These are phyloP conservation scores for Vishniacozyma victoriae DNA, from an alignment of 768 basidiomycete genomes.

Conservation along the genomic window DNA sequence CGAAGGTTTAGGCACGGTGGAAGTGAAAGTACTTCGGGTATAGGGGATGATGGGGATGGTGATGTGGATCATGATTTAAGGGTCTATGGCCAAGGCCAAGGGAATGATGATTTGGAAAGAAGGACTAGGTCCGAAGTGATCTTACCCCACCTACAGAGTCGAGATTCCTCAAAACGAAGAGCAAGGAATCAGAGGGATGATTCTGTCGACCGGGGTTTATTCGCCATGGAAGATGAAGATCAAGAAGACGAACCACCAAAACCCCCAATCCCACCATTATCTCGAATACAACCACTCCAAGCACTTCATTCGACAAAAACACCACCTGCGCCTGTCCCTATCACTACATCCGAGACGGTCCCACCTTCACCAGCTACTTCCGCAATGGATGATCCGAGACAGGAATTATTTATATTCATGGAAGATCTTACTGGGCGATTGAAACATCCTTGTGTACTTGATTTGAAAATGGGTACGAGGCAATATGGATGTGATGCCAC, in stretches of 20 bases:
- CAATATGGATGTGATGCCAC: slow-evolving; percentile 97
- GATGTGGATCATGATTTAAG: neutral
- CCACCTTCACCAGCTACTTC: neutral
- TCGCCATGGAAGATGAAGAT: slow-evolving; percentile 58
- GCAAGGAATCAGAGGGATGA: slow-evolving; percentile 19
- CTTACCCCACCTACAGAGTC: slow-evolving; percentile 20
- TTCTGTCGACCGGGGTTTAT: slow-evolving; percentile 57
- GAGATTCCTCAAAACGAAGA: neutral
- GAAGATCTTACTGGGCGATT: slow-evolving; percentile 92
- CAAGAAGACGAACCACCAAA: slow-evolving; percentile 35
- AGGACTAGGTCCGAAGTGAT: slow-evolving; percentile 41
- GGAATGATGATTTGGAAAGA: slow-evolving; percentile 16
- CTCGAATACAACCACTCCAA: neutral
- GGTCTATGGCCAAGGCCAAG: neutral
- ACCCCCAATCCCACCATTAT: neutral
- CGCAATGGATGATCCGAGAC: slow-evolving; percentile 58
- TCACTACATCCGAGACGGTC: neutral
- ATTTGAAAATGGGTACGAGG: slow-evolving; percentile 99
- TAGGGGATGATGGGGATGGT: neutral
- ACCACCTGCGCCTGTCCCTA: neutral
- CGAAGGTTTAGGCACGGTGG: slow-evolving; percentile 48
- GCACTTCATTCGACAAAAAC: too few species aligned
- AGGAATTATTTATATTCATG: slow-evolving; percentile 98
- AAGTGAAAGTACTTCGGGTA: neutral
- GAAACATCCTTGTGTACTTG: slow-evolving; percentile 88